phyloP scores from a whole-genome alignment of 176 grass and related monocot genomes.

The Musa acuminata region DNA sequence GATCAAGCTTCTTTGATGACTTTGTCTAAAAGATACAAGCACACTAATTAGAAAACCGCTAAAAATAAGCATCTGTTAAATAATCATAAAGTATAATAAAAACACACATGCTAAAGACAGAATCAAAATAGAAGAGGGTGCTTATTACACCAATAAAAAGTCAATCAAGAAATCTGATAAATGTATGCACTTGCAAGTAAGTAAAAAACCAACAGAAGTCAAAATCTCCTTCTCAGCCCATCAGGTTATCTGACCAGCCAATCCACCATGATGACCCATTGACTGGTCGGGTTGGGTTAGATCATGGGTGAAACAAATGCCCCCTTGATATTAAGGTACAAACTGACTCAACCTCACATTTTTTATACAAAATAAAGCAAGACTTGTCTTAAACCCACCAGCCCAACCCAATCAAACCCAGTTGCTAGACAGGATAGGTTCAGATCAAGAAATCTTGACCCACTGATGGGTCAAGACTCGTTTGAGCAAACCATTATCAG shows the following conservation, averaged over 20 bases:
- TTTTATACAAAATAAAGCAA: no score
- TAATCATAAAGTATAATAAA: not conserved
- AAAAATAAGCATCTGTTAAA: not conserved
- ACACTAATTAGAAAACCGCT: not conserved
- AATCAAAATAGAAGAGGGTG: not conserved
- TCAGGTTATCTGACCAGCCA: not conserved
- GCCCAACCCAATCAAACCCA: no score
- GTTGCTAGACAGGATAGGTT: no score
- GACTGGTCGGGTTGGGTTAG: not conserved
- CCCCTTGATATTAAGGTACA: not conserved
- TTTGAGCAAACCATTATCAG: no score
- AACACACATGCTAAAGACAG: not conserved
- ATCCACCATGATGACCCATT: not conserved
- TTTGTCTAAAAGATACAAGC: slow-evolving; percentile 46
- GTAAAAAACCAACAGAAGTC: not conserved
- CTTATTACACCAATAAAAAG: not conserved
- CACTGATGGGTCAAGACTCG: no score
- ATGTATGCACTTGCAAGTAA: not conserved
- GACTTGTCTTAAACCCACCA: no score
- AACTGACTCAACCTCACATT: not conserved
- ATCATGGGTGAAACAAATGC: no score
- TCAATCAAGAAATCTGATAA: not conserved
- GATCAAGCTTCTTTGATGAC: slow-evolving; percentile 58
- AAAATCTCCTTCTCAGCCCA: not conserved
- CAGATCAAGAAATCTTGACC: no score